Base-by-base conservation (phyloP, 176 grass and related monocot species). In the Eragrostis curvula region DNA sequence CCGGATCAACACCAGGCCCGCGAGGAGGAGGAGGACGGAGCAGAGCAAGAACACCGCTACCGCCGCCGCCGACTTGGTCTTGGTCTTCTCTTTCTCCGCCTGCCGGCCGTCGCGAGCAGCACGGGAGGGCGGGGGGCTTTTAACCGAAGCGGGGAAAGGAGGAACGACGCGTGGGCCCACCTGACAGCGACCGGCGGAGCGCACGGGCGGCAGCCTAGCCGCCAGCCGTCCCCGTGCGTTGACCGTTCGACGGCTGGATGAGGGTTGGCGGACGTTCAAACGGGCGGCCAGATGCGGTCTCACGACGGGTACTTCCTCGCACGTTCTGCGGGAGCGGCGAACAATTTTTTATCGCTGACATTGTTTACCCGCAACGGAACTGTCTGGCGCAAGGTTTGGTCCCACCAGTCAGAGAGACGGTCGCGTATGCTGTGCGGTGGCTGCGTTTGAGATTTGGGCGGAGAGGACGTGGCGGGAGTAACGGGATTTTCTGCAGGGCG, bases 181-280 rank as follows among this genome's bases (percentile, higher is more conserved):
- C 25, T 36, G 84, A 21, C 77, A 30, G 79, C 66, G 3, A 2
- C 47, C 40, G 39, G 5, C 29, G 8, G 11, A 12, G 15, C 12
- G 41, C 56, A 25, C 53, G 68, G 47, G 77, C 18, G 47, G 77
- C 9, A 48, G 16, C 71, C 32, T 36, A 36, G 32, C 12, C 71
- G 71, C 29, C 30, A 41, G 30, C 47, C 77, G 62, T 21, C 15
- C 48, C 21, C 32, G 18, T 45, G 36, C 25, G 66, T 53, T 15
- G 43, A 68, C 63, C 3, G 73, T 68, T 59, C 17, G 73, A 84
- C 63, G 81, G 17, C 5, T 69, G 29, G 82, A 58, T 84, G 62
- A 62, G 23, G 18, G 61, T 4, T 51, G 72, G 82, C 73, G 63
- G 17, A 14, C 70, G 63, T 23, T 18, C 17, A 50, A 21, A 68